Percentiles rank a stretch among this genome's conserved stretches.
Conservation (phyloP, 139 green algal genomes). For the Micromonas pusilla region DNA sequence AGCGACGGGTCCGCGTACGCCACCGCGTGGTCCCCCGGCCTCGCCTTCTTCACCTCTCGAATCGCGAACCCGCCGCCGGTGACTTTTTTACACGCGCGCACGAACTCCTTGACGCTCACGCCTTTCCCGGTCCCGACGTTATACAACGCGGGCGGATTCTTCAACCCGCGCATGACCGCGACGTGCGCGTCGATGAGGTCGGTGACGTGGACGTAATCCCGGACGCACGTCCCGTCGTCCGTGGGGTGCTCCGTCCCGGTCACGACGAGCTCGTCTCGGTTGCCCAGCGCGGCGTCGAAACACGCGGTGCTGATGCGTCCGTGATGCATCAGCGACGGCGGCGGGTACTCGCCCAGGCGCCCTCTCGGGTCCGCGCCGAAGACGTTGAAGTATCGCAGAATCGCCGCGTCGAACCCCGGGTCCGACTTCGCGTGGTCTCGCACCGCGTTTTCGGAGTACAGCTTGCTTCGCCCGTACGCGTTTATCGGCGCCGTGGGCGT, state of each 20-base stretch:
- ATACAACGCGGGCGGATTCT: constrained; percentile 54
- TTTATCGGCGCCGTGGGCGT: constrained; percentile 60
- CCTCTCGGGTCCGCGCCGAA: constrained; percentile 60
- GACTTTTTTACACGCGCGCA: constrained; percentile 46
- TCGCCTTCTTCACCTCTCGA: constrained; percentile 31
- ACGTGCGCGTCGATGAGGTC: constrained; percentile 62
- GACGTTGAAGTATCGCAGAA: constrained; percentile 76
- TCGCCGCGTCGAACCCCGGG: constrained; percentile 45
- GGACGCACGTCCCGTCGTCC: constrained; percentile 44
- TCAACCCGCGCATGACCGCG: constrained; percentile 28
- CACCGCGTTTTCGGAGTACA: constrained; percentile 55
- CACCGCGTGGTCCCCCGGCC: constrained; percentile 49
- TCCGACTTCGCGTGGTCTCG: constrained; percentile 44
- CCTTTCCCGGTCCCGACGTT: constrained; percentile 65
- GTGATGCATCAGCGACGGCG: constrained; percentile 49
- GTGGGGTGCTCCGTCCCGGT: constrained; percentile 36
- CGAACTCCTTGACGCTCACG: constrained; percentile 42
- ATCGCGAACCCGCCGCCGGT: constrained; percentile 43
- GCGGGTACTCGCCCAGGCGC: constrained; percentile 57
- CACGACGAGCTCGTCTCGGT: constrained; percentile 43
- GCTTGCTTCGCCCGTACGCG: constrained; percentile 63
- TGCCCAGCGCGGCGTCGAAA: constrained; percentile 60
- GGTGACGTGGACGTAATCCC: constrained; percentile 71
- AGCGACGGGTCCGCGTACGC: constrained; percentile 46
- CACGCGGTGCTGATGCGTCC: constrained; percentile 61